A percentile compares a stretch with the other conserved stretches of the same genome.
Evolutionary conservation across 2,329 filamentous ascomycete genomes (phyloP).

Genomic region (Amphichorda felina): DNA sequence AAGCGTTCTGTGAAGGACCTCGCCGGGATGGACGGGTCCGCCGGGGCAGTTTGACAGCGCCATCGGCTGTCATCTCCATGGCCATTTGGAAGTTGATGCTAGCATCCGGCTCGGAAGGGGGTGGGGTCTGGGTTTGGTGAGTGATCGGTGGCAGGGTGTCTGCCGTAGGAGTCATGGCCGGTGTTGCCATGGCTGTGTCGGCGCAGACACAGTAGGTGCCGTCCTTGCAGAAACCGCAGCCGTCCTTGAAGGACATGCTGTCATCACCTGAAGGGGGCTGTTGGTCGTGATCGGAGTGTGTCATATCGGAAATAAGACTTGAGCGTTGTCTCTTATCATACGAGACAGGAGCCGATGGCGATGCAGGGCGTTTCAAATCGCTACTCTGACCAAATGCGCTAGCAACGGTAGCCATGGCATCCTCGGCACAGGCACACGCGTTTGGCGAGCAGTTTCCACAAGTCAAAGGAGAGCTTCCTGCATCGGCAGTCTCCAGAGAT

Average conservation of each 20-base stretch:
- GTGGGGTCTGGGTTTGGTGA: conserved; percentile 42
- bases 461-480: conserved; percentile 23
- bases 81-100: conserved; percentile 30
- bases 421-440: conserved; percentile 48
- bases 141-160: conserved; percentile 27
- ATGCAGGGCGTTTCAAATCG: conserved; percentile 32
- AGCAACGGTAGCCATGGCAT: conserved; percentile 37
- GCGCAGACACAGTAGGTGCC: conserved; percentile 76
- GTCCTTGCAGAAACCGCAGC: conserved; percentile 74
- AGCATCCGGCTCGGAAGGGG: conserved; percentile 49
- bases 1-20: conserved; percentile 13
- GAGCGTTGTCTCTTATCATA: conserved; percentile 49
- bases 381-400: conserved; percentile 10
- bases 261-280: conserved; percentile 11
- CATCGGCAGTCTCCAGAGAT: conserved; percentile 31
- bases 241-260: conserved; percentile 38
- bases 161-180: conserved; percentile 24
- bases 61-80: conserved; percentile 47
- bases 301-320: background rate
- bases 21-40: conserved; percentile 16
- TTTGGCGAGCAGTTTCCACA: conserved; percentile 45
- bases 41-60: conserved; percentile 46
- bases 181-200: conserved; percentile 36
- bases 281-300: background rate
- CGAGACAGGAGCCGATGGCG: conserved; percentile 26